Percentiles rank a stretch among this genome's conserved stretches.
Evolutionary conservation across 331 rosid genomes (phyloP).

Genomic region (Phaseolus coccineus): DNA sequence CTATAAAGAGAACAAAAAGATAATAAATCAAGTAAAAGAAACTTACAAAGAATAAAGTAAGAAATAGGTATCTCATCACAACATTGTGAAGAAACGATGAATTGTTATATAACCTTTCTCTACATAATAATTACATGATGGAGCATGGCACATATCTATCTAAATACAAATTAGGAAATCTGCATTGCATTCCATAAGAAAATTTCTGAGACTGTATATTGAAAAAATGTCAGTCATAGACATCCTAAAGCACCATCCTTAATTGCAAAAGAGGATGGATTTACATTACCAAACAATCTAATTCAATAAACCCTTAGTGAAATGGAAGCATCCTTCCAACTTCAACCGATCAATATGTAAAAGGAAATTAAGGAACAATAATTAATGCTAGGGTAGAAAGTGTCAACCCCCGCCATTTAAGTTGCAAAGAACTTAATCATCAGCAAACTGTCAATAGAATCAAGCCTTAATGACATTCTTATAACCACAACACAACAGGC

Average conservation of each 20-base stretch:
- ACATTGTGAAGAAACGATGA: slow-evolving; percentile 9
- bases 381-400: slow-evolving; percentile 17
- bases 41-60: neutral
- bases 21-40: slow-evolving; percentile 17
- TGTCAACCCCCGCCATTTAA: slow-evolving; percentile 28
- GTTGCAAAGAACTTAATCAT: neutral
- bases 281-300: neutral
- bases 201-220: neutral
- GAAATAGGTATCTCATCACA: slow-evolving; percentile 10
- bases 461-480: neutral
- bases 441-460: neutral
- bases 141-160: slow-evolving; percentile 6
- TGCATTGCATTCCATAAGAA: neutral
- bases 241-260: neutral
- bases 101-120: neutral
- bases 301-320: slow-evolving; percentile 25
- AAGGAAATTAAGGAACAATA: slow-evolving; percentile 5
- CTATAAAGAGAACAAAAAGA: slow-evolving; percentile 52
- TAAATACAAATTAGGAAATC: slow-evolving; percentile 17
- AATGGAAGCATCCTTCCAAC: slow-evolving; percentile 10
- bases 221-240: neutral
- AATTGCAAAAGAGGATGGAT: slow-evolving; percentile 1
- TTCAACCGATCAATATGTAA: neutral
- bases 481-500: neutral
- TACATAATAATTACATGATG: neutral